These are phyloP conservation scores for Bassia scoparia DNA, from an alignment of 148 eudicot species.

Conservation along the genomic window DNA sequence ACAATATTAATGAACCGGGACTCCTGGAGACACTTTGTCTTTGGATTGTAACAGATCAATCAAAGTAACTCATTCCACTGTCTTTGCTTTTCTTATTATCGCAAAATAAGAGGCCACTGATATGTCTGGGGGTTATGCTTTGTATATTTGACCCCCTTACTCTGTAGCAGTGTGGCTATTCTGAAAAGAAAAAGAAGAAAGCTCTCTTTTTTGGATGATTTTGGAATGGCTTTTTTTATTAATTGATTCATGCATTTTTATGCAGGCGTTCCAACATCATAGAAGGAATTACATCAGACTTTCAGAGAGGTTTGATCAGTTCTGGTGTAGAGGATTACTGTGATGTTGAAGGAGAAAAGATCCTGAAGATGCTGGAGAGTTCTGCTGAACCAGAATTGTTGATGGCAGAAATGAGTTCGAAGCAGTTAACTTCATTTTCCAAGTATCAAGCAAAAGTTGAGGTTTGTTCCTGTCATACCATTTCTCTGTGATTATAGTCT, in stretches of 20 bases:
- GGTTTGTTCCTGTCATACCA: slow-evolving; percentile 37
- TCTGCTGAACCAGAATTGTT: slow-evolving; percentile 88
- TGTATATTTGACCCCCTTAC: too few species aligned
- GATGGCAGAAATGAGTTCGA: slow-evolving; percentile 90
- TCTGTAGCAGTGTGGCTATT: too few species aligned
- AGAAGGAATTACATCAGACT: slow-evolving; percentile 71
- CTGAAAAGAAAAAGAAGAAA: background rate
- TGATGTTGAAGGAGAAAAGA: slow-evolving; percentile 73
- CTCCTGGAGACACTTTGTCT: background rate
- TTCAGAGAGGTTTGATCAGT: slow-evolving; percentile 39
- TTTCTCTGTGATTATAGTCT: slow-evolving; percentile 10
- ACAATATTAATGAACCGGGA: background rate
- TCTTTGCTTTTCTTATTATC: too few species aligned
- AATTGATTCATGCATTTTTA: slow-evolving; percentile 7
- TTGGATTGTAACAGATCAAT: background rate
- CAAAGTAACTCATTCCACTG: background rate
- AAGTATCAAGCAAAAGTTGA: slow-evolving; percentile 62
- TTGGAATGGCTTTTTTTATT: background rate
- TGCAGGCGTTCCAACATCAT: slow-evolving; percentile 66
- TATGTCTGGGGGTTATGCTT: too few species aligned
- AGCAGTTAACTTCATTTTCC: slow-evolving; percentile 63
- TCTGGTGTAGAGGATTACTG: slow-evolving; percentile 29
- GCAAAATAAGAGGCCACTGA: background rate
- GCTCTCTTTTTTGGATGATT: background rate
- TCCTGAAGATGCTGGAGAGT: slow-evolving; percentile 69